A percentile compares a stretch with the other conserved stretches of the same genome.
phyloP scores from a whole-genome alignment of 1,284 basidiomycete species.

The Marasmius oreades region DNA sequence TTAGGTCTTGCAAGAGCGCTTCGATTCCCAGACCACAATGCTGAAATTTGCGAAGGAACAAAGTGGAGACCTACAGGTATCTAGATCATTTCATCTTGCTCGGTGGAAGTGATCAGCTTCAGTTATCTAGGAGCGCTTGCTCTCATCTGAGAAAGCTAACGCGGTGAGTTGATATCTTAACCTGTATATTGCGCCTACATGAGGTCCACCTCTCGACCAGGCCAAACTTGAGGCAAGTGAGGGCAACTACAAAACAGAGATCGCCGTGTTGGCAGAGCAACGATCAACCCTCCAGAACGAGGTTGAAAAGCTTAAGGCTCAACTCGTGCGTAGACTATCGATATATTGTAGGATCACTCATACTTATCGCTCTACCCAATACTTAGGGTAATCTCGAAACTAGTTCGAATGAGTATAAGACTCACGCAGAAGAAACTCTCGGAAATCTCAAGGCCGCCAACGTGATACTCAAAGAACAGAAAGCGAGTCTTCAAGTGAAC shows the following conservation, averaged over 20 bases:
- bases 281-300: not conserved
- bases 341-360: not conserved
- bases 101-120: not conserved
- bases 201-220: not conserved
- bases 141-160: not conserved
- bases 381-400: not conserved
- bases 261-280: not conserved
- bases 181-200: not conserved
- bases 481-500: constrained; percentile 1
- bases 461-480: constrained; percentile 4
- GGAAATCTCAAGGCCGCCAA: not conserved
- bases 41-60: constrained; percentile 50
- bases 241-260: not conserved
- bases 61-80: constrained; percentile 51
- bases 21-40: constrained; percentile 52
- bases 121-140: not conserved
- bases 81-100: constrained; percentile 6
- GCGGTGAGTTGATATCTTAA: not conserved
- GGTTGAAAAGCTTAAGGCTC: not conserved
- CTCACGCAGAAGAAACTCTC: not conserved
- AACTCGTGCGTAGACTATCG: not conserved
- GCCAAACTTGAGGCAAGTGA: not conserved
- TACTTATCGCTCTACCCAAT: not conserved
- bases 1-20: constrained; percentile 56
- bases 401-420: not conserved